Evolutionary conservation across 2,329 filamentous ascomycete genomes (phyloP), one percentile per base, ranked within the genome.

Genomic region (Colletotrichum tamarilloi): DNA sequence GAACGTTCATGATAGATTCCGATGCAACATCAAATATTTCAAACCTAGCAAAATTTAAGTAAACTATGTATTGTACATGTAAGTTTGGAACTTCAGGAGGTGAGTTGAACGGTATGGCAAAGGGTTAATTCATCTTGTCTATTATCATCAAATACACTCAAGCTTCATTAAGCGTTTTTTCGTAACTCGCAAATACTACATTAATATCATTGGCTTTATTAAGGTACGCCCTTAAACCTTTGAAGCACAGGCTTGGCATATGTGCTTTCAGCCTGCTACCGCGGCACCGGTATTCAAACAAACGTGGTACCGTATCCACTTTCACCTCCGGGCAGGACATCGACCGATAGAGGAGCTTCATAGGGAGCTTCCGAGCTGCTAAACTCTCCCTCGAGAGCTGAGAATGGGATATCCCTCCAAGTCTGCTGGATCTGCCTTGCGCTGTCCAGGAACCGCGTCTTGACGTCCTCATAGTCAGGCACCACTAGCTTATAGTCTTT

Each of bases 401-500:
- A 79, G 16, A 77, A 74, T 4, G 81, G 79, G 5, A 74, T 74
- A 5, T 79, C 72, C 4, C 67, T 65, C 38, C 76, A 77, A 1
- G 76, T 76, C 4, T 75, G 74, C 73, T 82, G 80, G 9, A 86
- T 76, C 52, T 76, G 77, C n/a, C 75, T 75, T 0, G 81, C 84
- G 30, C 80, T 84, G 2, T 63, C 65, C 4, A 85, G 71, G 49
- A 86, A 84, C 6, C 76, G 76, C 6, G 78, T 75, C 19, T 76
- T 79, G 0, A 82, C 78, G 1, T 75, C 75, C 0, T 65, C 66
- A 56, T 84, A 84, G 4, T 76, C 73, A 2, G 65, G 68, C 0
- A 77, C 75, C 0, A 78, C 76, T 14, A 87, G 75, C 77, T 78
- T 83, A 2, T 85, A 81, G 16, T 86, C 82, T 7, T 81, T 78